Evolutionary conservation across 805 yeast species (phyloP).

Genomic region (Schizosaccharomyces pombe): DNA sequence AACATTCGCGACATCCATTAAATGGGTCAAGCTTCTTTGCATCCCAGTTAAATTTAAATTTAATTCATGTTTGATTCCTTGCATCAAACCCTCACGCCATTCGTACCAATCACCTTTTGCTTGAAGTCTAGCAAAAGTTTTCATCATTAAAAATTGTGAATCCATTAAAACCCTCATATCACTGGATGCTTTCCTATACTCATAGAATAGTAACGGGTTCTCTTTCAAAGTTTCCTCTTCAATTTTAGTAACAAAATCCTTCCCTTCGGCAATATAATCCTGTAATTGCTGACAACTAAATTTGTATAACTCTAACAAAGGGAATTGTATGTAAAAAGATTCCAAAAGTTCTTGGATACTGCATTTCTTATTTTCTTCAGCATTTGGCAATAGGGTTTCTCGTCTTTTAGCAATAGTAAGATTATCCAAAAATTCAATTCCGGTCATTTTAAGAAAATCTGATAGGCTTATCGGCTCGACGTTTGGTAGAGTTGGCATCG

Average conservation of each 20-base stretch:
- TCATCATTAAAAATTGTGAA: constrained; percentile 26
- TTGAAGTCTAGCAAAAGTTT: constrained; percentile 28
- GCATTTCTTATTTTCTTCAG: constrained; percentile 6
- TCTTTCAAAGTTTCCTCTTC: constrained; percentile 24
- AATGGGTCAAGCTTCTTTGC: neutral
- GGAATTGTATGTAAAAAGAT: constrained; percentile 20
- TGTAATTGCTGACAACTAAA: constrained; percentile 30
- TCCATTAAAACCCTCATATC: constrained; percentile 22
- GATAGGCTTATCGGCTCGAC: constrained; percentile 9
- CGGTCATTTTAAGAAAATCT: constrained; percentile 13
- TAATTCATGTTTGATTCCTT: constrained; percentile 17
- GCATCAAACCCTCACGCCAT: constrained; percentile 33
- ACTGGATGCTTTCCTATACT: constrained; percentile 22
- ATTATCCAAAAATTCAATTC: constrained; percentile 14
- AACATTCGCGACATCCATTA: neutral
- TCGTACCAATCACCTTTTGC: constrained; percentile 37
- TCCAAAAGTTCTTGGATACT: constrained; percentile 18
- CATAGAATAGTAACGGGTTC: constrained; percentile 27
- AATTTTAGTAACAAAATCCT: constrained; percentile 23
- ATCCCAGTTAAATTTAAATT: constrained; percentile 13
- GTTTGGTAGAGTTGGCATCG: neutral
- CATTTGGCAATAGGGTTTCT: constrained; percentile 4
- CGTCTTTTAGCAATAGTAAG: constrained; percentile 10
- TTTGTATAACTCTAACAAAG: constrained; percentile 26
- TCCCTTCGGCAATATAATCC: constrained; percentile 29